Percentiles rank a stretch among this genome's conserved stretches.
Conservation (phyloP, 352 stramenopile genomes). For the Phytophthora sojae region DNA sequence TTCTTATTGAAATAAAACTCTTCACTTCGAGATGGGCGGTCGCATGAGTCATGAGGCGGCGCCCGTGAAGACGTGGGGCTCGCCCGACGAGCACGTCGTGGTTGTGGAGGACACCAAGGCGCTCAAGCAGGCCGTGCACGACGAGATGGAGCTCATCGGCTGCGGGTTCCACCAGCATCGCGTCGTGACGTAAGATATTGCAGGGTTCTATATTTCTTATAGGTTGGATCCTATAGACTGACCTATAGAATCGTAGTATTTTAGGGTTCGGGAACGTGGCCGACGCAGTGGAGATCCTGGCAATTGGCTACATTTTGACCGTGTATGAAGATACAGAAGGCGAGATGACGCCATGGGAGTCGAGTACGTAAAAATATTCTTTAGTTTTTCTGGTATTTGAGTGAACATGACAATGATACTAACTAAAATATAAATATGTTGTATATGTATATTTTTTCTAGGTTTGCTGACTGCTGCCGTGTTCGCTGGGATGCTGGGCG, state of each 20-base stretch:
- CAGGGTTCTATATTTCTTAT: constrained; percentile 28
- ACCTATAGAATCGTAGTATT: constrained; percentile 52
- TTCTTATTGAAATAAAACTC: background rate
- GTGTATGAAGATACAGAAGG: constrained; percentile 76
- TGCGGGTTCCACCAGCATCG: constrained; percentile 77
- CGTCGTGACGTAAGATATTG: constrained; percentile 63
- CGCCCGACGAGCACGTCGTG: constrained; percentile 27
- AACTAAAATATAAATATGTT: constrained; percentile 7
- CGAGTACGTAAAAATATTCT: constrained; percentile 54
- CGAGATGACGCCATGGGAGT: constrained; percentile 74
- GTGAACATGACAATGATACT: background rate
- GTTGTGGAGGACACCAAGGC: constrained; percentile 68
- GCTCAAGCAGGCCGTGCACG: constrained; percentile 72
- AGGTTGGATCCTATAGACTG: constrained; percentile 11
- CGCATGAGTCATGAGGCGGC: constrained; percentile 17
- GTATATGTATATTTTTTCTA: constrained; percentile 34
- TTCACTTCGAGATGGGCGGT: constrained; percentile 21
- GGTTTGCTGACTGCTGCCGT: constrained; percentile 88
- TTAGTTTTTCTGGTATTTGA: constrained; percentile 2
- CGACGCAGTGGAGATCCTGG: constrained; percentile 91
- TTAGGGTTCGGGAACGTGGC: constrained; percentile 87
- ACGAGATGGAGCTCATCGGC: constrained; percentile 80
- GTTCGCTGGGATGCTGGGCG: constrained; percentile 90
- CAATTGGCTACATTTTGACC: constrained; percentile 90
- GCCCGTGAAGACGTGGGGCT: constrained; percentile 37